phyloP scores from a whole-genome alignment of 345 rosid genomes.

The Boechera divaricarpa region DNA sequence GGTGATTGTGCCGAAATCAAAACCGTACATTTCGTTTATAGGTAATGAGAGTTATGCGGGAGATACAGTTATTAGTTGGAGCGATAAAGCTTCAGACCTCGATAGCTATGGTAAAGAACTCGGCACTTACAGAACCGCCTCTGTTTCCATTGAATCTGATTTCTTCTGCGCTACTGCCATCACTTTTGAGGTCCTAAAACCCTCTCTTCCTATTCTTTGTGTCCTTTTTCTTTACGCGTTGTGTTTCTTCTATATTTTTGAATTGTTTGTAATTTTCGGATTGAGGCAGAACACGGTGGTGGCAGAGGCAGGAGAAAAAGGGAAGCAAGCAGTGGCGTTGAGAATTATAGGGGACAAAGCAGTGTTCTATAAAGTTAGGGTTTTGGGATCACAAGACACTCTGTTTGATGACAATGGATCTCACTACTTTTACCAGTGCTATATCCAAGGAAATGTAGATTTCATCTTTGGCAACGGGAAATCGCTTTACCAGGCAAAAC shows the following conservation, averaged over 20 bases:
- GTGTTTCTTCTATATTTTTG: background rate
- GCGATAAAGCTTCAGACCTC: constrained; percentile 74
- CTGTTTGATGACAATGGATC: constrained; percentile 82
- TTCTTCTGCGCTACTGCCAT: constrained; percentile 81
- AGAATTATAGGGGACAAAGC: constrained; percentile 76
- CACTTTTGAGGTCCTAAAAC: constrained; percentile 69
- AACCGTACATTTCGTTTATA: constrained; percentile 79
- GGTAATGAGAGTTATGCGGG: constrained; percentile 54
- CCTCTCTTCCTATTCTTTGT: background rate
- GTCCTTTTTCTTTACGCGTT: background rate
- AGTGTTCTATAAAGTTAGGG: constrained; percentile 70
- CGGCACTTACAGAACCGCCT: constrained; percentile 81
- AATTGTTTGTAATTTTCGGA: background rate
- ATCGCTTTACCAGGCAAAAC: constrained; percentile 70
- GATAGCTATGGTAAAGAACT: constrained; percentile 52
- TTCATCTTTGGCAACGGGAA: constrained; percentile 85
- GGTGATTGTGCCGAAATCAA: constrained; percentile 62
- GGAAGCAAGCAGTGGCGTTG: constrained; percentile 89
- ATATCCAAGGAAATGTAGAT: constrained; percentile 79
- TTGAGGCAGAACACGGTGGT: constrained; percentile 74
- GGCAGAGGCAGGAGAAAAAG: constrained; percentile 64
- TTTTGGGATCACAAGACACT: constrained; percentile 90
- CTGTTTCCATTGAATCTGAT: constrained; percentile 72
- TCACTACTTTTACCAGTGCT: constrained; percentile 72
- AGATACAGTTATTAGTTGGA: constrained; percentile 72